These are phyloP conservation scores for Penicillium italicum DNA, from an alignment of 2,329 filamentous ascomycete species.

Conservation along the genomic window DNA sequence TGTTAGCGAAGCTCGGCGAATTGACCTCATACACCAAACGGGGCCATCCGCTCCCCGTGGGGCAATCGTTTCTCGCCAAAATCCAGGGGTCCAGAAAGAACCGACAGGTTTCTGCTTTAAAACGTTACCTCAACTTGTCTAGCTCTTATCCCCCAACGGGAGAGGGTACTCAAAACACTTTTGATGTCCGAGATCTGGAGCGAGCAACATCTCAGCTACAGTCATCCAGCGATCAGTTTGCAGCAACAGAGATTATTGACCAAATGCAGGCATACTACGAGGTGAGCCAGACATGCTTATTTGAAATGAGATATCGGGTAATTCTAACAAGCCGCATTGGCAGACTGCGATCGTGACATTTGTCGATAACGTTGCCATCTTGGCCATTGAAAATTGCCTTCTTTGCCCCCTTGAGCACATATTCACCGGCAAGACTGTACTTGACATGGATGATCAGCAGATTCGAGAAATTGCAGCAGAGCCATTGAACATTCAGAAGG, in stretches of 20 bases:
- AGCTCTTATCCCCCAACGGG: not conserved
- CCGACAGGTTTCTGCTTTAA: not conserved
- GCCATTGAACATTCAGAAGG: constrained; percentile 2
- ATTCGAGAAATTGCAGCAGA: too few relatives aligned
- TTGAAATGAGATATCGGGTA: not conserved
- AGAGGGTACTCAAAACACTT: not conserved
- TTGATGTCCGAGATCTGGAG: not conserved
- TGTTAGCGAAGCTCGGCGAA: not conserved
- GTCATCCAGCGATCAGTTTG: not conserved
- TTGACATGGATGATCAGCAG: too few relatives aligned
- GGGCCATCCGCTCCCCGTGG: not conserved
- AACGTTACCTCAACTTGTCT: not conserved
- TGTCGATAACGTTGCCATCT: constrained; percentile 48
- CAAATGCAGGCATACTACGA: constrained; percentile 47
- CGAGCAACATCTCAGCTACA: not conserved
- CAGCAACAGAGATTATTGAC: constrained; percentile 38
- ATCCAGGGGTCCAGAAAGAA: not conserved
- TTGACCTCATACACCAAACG: not conserved
- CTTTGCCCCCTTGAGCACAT: constrained; percentile 43
- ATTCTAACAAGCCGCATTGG: not conserved
- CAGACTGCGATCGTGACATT: constrained; percentile 43
- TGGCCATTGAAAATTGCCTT: constrained; percentile 51
- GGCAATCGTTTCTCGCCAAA: not conserved
- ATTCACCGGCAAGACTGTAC: constrained; percentile 33
- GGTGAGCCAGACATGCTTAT: constrained; percentile 13